Evolutionary conservation across 176 grass and related monocot species (phyloP).

Genomic region (Juncus inflexus): DNA sequence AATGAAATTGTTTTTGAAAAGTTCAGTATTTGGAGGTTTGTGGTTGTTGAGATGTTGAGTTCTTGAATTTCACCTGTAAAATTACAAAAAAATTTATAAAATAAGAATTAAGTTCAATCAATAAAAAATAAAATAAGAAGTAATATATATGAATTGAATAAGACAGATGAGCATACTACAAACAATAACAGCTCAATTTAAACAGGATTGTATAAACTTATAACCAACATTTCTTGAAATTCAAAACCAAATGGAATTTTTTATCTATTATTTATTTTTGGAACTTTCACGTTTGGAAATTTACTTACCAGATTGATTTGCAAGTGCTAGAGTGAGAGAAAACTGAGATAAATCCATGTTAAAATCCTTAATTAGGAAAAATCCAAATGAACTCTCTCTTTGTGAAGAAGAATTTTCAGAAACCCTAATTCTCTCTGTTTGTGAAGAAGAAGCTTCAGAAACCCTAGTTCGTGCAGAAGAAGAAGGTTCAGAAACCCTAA

Average conservation of each 20-base stretch:
- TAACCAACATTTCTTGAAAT: no score
- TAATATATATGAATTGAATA: no score
- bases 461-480: slow-evolving; percentile 23
- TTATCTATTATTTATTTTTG: slow-evolving; percentile 1
- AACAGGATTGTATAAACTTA: no score
- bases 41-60: slow-evolving; percentile 48
- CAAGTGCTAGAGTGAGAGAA: slow-evolving; percentile 49
- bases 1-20: slow-evolving; percentile 46
- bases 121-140: no score
- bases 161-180: no score
- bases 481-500: slow-evolving; percentile 32
- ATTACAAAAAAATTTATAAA: background rate
- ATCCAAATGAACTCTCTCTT: slow-evolving; percentile 26
- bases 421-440: slow-evolving; percentile 21
- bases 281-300: slow-evolving; percentile 7
- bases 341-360: slow-evolving; percentile 51
- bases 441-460: slow-evolving; percentile 18
- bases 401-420: slow-evolving; percentile 33
- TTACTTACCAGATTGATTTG: slow-evolving; percentile 52
- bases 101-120: background rate
- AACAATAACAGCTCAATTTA: no score
- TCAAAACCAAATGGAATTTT: background rate
- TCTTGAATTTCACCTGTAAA: slow-evolving; percentile 56
- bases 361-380: slow-evolving; percentile 40
- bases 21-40: slow-evolving; percentile 43